Conservation (phyloP, 2,329 filamentous ascomycete species). For the Trichoderma guizhouense region DNA sequence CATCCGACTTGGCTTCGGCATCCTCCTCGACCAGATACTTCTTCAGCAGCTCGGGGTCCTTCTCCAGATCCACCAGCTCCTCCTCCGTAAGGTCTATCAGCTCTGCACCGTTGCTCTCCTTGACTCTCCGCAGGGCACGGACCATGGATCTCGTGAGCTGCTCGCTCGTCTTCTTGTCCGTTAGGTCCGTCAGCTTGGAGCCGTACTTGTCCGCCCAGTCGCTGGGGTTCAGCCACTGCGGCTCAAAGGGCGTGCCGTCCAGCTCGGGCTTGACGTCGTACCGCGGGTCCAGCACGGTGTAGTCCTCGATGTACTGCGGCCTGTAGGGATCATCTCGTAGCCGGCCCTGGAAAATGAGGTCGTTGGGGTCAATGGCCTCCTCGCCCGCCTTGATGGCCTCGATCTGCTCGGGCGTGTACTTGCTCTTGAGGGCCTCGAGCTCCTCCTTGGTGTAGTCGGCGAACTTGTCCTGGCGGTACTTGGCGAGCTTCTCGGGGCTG, state of each 20-base stretch:
- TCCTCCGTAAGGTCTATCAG: constrained; percentile 50
- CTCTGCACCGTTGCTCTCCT: constrained; percentile 40
- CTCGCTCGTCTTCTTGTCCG: constrained; percentile 42
- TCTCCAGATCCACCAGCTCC: constrained; percentile 41
- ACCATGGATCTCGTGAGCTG: constrained; percentile 42
- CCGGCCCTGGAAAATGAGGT: constrained; percentile 70
- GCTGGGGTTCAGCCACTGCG: constrained; percentile 57
- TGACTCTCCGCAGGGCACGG: constrained; percentile 41
- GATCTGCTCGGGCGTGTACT: constrained; percentile 79
- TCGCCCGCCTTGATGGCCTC: constrained; percentile 80
- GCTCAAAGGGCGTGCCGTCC: constrained; percentile 49
- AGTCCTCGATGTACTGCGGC: constrained; percentile 77
- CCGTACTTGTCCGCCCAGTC: constrained; percentile 59
- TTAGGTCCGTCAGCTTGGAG: constrained; percentile 42
- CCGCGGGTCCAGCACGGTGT: constrained; percentile 71
- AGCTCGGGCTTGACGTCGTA: constrained; percentile 65
- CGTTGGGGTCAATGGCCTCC: constrained; percentile 66
- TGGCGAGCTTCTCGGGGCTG: constrained; percentile 40
- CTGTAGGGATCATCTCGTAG: constrained; percentile 69
- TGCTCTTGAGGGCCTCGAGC: constrained; percentile 56
- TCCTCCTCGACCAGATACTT: constrained; percentile 37
- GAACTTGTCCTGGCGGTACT: constrained; percentile 49
- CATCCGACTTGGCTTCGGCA: constrained; percentile 25
- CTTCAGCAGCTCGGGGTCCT: constrained; percentile 38
- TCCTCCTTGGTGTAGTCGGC: constrained; percentile 66